phyloP scores from a whole-genome alignment of 371 early-diverging fungal genomes.

The Lichtheimia corymbifera region DNA sequence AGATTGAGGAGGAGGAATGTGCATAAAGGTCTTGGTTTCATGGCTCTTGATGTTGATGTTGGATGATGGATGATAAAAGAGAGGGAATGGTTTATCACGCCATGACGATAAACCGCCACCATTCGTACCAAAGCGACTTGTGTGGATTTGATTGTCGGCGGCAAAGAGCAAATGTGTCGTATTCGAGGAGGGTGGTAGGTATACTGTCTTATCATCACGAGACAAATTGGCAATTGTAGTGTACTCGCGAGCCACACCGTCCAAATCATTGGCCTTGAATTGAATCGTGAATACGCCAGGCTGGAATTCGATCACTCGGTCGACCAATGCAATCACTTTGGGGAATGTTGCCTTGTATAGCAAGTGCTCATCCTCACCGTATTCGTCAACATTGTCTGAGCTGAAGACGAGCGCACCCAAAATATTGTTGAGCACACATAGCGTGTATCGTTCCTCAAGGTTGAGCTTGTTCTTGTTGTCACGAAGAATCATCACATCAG shows the following conservation, averaged over 20 bases:
- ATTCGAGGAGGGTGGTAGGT: conserved; percentile 28
- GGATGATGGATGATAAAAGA: conserved; percentile 48
- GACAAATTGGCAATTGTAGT: conserved; percentile 52
- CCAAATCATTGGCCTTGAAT: conserved; percentile 6
- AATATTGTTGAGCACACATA: conserved; percentile 60
- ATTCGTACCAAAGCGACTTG: conserved; percentile 15
- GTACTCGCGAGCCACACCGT: conserved; percentile 24
- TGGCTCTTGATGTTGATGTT: conserved; percentile 29
- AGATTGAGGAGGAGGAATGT: conserved; percentile 32
- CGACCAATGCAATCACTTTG: conserved; percentile 41
- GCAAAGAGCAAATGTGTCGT: conserved; percentile 33
- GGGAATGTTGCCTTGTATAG: conserved; percentile 46
- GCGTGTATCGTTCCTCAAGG: conserved; percentile 46
- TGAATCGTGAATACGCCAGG: conserved; percentile 47
- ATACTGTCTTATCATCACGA: conserved; percentile 39
- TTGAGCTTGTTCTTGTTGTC: conserved; percentile 51
- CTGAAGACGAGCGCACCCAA: conserved; percentile 62
- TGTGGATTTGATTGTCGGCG: conserved; percentile 41
- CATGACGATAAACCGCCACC: conserved; percentile 10
- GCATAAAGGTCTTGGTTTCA: conserved; percentile 49
- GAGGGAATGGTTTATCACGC: conserved; percentile 12
- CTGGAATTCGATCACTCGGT: conserved; percentile 42
- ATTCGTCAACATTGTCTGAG: conserved; percentile 49
- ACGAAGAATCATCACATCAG: conserved; percentile 61
- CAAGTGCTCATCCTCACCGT: conserved; percentile 46